These are phyloP conservation scores for Acanthamoeba sp. DNA, from an alignment of 208 protist genomes.

Conservation along the genomic window DNA sequence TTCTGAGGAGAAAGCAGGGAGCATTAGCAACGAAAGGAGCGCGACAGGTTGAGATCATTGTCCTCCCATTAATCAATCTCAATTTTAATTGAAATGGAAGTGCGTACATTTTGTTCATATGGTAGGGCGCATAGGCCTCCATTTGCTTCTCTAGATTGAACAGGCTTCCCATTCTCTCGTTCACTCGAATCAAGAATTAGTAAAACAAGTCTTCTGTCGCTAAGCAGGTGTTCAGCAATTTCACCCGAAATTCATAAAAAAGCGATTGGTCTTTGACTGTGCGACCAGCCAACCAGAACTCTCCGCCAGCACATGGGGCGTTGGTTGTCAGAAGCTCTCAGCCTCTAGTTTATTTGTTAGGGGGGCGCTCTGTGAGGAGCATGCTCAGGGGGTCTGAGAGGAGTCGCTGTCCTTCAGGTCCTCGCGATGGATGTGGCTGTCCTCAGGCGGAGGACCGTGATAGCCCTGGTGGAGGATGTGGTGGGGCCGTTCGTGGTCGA, in stretches of 20 bases:
- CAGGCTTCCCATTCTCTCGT: neutral
- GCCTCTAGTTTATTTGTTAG: neutral
- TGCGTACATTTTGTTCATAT: constrained; percentile 84
- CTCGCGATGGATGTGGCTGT: constrained; percentile 51
- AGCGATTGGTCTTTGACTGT: no score
- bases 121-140: constrained; percentile 91
- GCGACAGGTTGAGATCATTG: no score
- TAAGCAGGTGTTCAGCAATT: no score
- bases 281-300: no score
- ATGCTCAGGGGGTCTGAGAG: neutral
- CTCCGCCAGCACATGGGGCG: no score
- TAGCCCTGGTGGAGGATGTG: constrained; percentile 42
- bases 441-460: neutral
- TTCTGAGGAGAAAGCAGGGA: constrained; percentile 75
- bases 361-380: neutral
- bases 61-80: neutral
- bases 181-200: neutral
- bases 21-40: no score
- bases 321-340: constrained; percentile 1
- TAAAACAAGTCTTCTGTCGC: no score
- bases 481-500: constrained; percentile 25
- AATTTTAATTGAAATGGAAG: no score
- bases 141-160: constrained; percentile 89
- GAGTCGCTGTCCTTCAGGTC: constrained; percentile 61
- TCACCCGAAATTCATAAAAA: no score